Evolutionary conservation across 139 green algal genomes (phyloP).

Genomic region (Yamagishiella unicocca): DNA sequence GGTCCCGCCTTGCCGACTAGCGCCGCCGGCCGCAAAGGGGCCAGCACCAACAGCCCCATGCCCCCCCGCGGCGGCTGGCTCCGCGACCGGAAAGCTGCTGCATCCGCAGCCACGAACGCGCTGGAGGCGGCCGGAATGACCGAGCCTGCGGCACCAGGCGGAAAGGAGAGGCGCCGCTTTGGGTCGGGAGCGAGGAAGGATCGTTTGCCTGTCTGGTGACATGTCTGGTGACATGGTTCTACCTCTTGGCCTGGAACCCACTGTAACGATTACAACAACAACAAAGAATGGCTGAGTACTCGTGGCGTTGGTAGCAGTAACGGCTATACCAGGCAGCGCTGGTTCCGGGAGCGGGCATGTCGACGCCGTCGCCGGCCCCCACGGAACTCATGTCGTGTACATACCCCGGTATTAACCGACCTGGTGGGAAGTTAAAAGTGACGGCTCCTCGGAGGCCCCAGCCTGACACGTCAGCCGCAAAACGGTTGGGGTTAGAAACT

Average conservation of each 20-base stretch:
- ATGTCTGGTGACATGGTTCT: too few relatives aligned
- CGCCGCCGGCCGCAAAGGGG: neutral
- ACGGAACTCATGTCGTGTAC: too few relatives aligned
- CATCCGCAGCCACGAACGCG: constrained; percentile 48
- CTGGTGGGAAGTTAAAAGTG: constrained; percentile 62
- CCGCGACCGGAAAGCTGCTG: constrained; percentile 57
- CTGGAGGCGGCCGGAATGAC: constrained; percentile 61
- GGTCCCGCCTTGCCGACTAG: neutral
- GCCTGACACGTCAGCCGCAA: constrained; percentile 79
- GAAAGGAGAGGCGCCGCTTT: neutral
- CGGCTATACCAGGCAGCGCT: too few relatives aligned
- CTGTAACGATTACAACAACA: too few relatives aligned
- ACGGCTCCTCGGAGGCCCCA: constrained; percentile 67
- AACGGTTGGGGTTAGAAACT: constrained; percentile 67
- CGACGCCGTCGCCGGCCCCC: too few relatives aligned
- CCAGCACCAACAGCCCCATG: constrained; percentile 65
- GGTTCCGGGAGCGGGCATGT: too few relatives aligned
- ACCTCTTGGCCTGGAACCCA: too few relatives aligned
- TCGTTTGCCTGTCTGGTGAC: too few relatives aligned
- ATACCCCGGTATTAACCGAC: too few relatives aligned
- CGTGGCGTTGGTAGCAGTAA: too few relatives aligned
- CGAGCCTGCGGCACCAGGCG: constrained; percentile 53
- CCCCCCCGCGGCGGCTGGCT: constrained; percentile 48
- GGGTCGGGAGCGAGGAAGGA: too few relatives aligned
- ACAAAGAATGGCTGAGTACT: too few relatives aligned